Evolutionary conservation across 2,329 filamentous ascomycete genomes (phyloP).

Genomic region (Microdochium nivale): DNA sequence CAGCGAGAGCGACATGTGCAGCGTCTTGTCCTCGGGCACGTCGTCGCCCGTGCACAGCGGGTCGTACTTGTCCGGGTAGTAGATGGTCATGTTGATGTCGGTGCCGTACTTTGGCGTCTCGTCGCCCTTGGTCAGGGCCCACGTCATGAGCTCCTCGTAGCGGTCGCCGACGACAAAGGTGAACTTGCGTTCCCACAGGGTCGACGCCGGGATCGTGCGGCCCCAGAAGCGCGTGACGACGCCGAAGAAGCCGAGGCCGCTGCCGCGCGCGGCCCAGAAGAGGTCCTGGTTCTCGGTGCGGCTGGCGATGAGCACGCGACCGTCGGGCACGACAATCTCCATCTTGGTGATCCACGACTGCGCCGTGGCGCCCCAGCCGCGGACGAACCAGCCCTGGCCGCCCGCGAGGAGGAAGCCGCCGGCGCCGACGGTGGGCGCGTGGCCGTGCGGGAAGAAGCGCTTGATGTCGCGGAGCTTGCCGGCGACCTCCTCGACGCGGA

Average conservation of each 20-base stretch:
- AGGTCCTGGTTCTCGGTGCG: conserved; percentile 8
- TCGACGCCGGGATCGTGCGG: not conserved
- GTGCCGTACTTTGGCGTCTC: conserved; percentile 1
- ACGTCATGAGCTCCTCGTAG: not conserved
- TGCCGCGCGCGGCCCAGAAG: conserved; percentile 14
- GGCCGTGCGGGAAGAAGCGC: conserved; percentile 15
- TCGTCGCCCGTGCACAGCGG: not conserved
- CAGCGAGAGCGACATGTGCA: not conserved
- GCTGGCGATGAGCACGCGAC: conserved; percentile 6
- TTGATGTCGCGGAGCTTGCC: conserved; percentile 2
- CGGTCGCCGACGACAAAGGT: not conserved
- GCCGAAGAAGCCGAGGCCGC: conserved; percentile 13
- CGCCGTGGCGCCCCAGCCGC: conserved; percentile 16
- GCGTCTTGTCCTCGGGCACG: not conserved
- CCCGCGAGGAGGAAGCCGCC: conserved; percentile 18
- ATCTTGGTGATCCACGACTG: conserved; percentile 13
- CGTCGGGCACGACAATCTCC: conserved; percentile 11
- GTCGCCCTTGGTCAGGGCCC: not conserved
- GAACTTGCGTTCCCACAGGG: not conserved
- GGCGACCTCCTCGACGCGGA: conserved; percentile 7
- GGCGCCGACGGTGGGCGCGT: conserved; percentile 14
- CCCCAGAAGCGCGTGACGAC: conserved; percentile 1
- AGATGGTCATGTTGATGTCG: not conserved
- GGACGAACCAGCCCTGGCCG: conserved; percentile 17
- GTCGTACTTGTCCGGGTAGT: not conserved